Evolutionary conservation across 305 asterid genomes (phyloP).

Genomic region (Fraxinus paxiana): DNA sequence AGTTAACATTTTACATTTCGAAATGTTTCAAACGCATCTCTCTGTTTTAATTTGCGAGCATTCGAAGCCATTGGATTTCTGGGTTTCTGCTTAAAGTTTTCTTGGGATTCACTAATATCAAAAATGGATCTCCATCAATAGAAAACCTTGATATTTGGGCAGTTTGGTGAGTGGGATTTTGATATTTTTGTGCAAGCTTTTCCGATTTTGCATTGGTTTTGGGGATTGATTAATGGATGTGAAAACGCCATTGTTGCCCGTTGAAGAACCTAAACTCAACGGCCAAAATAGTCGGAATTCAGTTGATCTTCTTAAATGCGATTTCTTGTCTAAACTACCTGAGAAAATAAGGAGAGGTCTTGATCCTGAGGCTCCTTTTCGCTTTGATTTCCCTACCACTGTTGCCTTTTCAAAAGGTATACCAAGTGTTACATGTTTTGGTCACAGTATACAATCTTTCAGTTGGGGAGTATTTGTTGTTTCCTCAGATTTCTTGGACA

Average conservation of each 20-base stretch:
- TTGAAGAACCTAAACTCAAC: slow-evolving; percentile 19
- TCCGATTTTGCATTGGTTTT: not conserved
- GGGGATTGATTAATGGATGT: slow-evolving; percentile 35
- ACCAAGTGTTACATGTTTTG: not conserved
- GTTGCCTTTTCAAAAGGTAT: slow-evolving; percentile 48
- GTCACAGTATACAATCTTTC: not conserved
- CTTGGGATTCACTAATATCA: not conserved
- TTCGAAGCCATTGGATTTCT: not conserved
- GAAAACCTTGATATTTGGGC: not conserved
- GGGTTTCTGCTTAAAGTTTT: not conserved
- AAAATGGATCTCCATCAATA: not conserved
- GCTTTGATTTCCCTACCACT: slow-evolving; percentile 40
- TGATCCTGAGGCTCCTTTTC: slow-evolving; percentile 59
- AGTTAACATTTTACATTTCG: not conserved
- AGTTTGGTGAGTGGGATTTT: not conserved
- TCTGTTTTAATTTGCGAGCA: not conserved
- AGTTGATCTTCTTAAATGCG: slow-evolving; percentile 35
- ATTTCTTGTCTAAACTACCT: slow-evolving; percentile 71
- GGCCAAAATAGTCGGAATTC: slow-evolving; percentile 21
- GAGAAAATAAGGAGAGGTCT: slow-evolving; percentile 44
- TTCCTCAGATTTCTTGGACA: not conserved
- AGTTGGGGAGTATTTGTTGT: not conserved
- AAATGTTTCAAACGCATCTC: not conserved
- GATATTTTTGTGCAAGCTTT: not conserved
- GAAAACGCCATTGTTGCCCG: slow-evolving; percentile 40